Evolutionary conservation across 108 stramenopile species (phyloP).

Genomic region (Cylindrotheca fusiformis): DNA sequence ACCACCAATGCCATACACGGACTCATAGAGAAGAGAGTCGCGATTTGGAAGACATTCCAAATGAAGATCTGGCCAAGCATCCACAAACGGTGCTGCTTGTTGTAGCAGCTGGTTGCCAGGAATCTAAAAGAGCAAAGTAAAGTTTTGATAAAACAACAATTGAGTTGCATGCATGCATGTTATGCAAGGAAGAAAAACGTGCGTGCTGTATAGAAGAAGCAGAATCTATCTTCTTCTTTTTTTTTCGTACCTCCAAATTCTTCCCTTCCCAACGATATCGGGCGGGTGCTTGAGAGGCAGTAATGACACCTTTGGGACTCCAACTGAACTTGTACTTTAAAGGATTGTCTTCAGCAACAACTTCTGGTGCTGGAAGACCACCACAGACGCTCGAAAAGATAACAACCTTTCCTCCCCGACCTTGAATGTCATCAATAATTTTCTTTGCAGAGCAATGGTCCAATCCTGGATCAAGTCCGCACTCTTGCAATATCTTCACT

Average conservation of each 20-base stretch:
- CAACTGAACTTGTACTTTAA: slow-evolving; percentile 89
- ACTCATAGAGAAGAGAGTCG: slow-evolving; percentile 64
- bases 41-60: slow-evolving; percentile 85
- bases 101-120: slow-evolving; percentile 48
- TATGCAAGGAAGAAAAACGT: too few species aligned
- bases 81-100: slow-evolving; percentile 42
- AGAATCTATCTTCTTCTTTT: neutral
- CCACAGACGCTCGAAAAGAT: slow-evolving; percentile 81
- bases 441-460: slow-evolving; percentile 76
- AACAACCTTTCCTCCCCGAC: slow-evolving; percentile 56
- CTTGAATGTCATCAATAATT: slow-evolving; percentile 73
- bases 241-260: slow-evolving; percentile 29
- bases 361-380: slow-evolving; percentile 74
- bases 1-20: slow-evolving; percentile 68
- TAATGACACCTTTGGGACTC: slow-evolving; percentile 83
- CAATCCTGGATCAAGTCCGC: slow-evolving; percentile 89
- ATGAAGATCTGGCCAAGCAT: slow-evolving; percentile 55
- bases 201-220: too few species aligned
- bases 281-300: slow-evolving; percentile 70
- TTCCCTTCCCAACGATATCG: slow-evolving; percentile 42
- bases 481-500: slow-evolving; percentile 79
- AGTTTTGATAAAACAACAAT: neutral
- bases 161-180: neutral
- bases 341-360: slow-evolving; percentile 83
- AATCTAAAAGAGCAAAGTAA: slow-evolving; percentile 19